A percentile compares a stretch with the other conserved stretches of the same genome.
Conservation (phyloP, 2,329 filamentous ascomycete species). For the Penicillium sp. region DNA sequence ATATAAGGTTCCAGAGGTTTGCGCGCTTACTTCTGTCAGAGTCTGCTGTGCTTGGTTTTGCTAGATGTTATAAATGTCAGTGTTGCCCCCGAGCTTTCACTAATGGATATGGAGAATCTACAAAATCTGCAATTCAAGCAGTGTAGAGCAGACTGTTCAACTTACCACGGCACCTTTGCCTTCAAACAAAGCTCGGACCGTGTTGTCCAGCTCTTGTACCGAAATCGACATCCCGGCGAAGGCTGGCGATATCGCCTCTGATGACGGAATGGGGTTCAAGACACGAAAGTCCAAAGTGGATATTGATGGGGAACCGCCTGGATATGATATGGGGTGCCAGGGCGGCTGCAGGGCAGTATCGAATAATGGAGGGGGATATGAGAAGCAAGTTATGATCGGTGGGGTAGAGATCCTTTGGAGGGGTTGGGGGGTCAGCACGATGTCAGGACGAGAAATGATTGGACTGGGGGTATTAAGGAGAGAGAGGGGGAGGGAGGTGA, state of each 20-base stretch:
- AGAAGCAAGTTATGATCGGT: slow-evolving; percentile 18
- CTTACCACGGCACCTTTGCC: slow-evolving; percentile 88
- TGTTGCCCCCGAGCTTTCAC: background rate
- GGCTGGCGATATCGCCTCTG: slow-evolving; percentile 31
- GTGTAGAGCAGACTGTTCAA: slow-evolving; percentile 11
- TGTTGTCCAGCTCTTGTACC: slow-evolving; percentile 93
- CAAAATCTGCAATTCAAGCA: background rate
- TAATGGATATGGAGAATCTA: background rate
- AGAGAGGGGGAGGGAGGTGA: background rate
- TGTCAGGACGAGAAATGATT: slow-evolving; percentile 9
- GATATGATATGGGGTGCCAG: slow-evolving; percentile 17
- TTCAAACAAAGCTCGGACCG: slow-evolving; percentile 96
- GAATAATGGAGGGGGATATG: slow-evolving; percentile 5
- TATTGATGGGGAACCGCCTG: background rate
- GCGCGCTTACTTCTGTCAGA: slow-evolving; percentile 74
- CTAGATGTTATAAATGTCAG: slow-evolving; percentile 50
- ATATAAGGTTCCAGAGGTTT: background rate
- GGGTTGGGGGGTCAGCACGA: slow-evolving; percentile 17
- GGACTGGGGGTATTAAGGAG: background rate
- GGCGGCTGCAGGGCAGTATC: slow-evolving; percentile 10
- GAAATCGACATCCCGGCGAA: slow-evolving; percentile 59
- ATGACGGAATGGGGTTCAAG: slow-evolving; percentile 20
- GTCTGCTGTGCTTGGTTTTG: slow-evolving; percentile 95
- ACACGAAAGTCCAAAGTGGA: slow-evolving; percentile 12
- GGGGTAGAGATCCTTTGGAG: slow-evolving; percentile 25